Percentiles rank a stretch among this genome's conserved stretches.
Evolutionary conservation across 352 stramenopile genomes (phyloP).

Genomic region (Phytophthora idaei): DNA sequence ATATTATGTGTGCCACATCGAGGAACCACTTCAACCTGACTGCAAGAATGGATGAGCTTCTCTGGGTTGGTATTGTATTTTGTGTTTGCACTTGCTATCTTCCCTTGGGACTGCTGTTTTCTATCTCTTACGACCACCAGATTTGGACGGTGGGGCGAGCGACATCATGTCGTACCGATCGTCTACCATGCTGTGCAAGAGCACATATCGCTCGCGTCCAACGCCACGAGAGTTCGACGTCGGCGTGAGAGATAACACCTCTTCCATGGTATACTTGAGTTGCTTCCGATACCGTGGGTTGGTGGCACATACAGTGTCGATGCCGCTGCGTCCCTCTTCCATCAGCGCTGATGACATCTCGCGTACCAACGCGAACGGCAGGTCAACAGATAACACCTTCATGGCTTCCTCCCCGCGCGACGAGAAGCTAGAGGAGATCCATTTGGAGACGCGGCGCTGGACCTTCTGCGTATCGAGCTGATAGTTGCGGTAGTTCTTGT

Average conservation of each 20-base stretch:
- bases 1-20: neutral
- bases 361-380: conserved; percentile 78
- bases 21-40: conserved; percentile 18
- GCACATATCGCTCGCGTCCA: conserved; percentile 76
- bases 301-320: conserved; percentile 63
- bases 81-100: conserved; percentile 1
- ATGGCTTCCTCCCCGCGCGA: conserved; percentile 76
- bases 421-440: conserved; percentile 83
- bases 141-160: conserved; percentile 56
- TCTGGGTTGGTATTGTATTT: neutral
- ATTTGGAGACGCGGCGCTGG: conserved; percentile 85
- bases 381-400: conserved; percentile 83
- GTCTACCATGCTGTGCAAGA: conserved; percentile 85
- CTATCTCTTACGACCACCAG: conserved; percentile 36
- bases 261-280: conserved; percentile 80
- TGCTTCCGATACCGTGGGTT: conserved; percentile 84
- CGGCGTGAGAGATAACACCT: conserved; percentile 56
- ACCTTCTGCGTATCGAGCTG: conserved; percentile 79
- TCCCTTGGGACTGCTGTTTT: conserved; percentile 1
- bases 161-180: conserved; percentile 90
- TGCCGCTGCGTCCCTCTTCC: conserved; percentile 56
- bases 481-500: conserved; percentile 60
- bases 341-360: conserved; percentile 87
- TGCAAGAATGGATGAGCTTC: neutral
- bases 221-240: conserved; percentile 47